phyloP scores from a whole-genome alignment of 208 protist genomes.

The Leishmania gerbilli region DNA sequence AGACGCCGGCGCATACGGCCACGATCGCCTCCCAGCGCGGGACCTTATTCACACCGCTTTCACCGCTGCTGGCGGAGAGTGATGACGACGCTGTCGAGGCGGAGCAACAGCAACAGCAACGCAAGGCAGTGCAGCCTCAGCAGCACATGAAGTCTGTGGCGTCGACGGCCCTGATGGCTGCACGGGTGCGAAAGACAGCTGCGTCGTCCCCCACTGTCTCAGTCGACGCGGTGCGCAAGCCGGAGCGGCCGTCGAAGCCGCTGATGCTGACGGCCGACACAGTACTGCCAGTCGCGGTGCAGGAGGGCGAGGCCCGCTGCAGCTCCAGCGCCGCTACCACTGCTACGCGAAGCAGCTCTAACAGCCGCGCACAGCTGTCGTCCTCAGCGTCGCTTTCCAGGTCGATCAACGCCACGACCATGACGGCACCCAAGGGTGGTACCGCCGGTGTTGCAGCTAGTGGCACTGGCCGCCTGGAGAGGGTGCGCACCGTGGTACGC shows the following conservation, averaged over 20 bases:
- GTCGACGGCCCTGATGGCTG: not conserved
- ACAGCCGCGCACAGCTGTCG: conserved; percentile 10
- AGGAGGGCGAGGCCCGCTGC: conserved; percentile 21
- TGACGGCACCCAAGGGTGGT: not conserved
- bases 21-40: not conserved
- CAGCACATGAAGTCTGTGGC: conserved; percentile 3
- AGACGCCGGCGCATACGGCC: conserved; percentile 1
- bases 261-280: conserved; percentile 25
- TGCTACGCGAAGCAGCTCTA: conserved; percentile 26
- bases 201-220: not conserved
- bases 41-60: not conserved
- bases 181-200: conserved; percentile 7
- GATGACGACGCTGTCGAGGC: not conserved
- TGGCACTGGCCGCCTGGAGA: not conserved
- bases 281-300: conserved; percentile 24
- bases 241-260: not conserved
- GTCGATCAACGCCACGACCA: not conserved
- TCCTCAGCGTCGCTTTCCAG: conserved; percentile 1
- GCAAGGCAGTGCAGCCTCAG: not conserved
- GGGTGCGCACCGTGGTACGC: not conserved
- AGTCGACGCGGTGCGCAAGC: not conserved
- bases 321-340: conserved; percentile 24
- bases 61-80: not conserved
- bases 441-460: not conserved
- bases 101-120: not conserved